Percentiles rank a stretch among this genome's conserved stretches.
Conservation (phyloP, 2,329 filamentous ascomycete genomes). For the Rutstroemia sp. region DNA sequence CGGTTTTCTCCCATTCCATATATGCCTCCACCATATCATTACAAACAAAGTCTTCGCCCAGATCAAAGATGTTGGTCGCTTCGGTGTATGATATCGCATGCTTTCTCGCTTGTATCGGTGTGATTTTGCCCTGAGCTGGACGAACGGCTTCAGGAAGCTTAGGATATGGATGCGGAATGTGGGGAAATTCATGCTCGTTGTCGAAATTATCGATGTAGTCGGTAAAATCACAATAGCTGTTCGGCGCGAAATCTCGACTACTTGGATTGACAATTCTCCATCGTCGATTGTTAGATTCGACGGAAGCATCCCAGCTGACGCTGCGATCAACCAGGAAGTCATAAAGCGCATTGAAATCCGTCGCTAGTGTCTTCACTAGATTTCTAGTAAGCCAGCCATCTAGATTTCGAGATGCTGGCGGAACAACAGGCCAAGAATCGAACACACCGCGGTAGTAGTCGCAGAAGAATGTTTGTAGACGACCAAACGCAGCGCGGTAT, state of each 20-base stretch:
- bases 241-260: slow-evolving; percentile 40
- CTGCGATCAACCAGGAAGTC: slow-evolving; percentile 64
- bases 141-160: slow-evolving; percentile 49
- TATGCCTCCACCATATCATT: slow-evolving; percentile 50
- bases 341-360: slow-evolving; percentile 61
- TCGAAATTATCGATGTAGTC: slow-evolving; percentile 62
- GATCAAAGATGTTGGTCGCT: slow-evolving; percentile 50
- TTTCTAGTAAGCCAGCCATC: slow-evolving; percentile 55
- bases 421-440: slow-evolving; percentile 54
- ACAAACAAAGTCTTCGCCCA: slow-evolving; percentile 45
- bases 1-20: slow-evolving; percentile 48
- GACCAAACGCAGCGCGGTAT: slow-evolving; percentile 42
- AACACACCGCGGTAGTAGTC: slow-evolving; percentile 49
- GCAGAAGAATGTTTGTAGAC: slow-evolving; percentile 53
- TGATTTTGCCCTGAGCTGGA: slow-evolving; percentile 12
- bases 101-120: slow-evolving; percentile 22
- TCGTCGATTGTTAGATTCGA: slow-evolving; percentile 53
- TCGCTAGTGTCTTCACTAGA: slow-evolving; percentile 49
- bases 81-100: slow-evolving; percentile 47
- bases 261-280: slow-evolving; percentile 53
- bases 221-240: slow-evolving; percentile 50
- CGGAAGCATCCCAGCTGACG: slow-evolving; percentile 56
- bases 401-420: slow-evolving; percentile 34
- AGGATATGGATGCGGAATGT: slow-evolving; percentile 61
- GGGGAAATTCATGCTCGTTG: slow-evolving; percentile 52